Evolutionary conservation across 1,284 basidiomycete genomes (phyloP).

Genomic region (Trametes hirsuta): DNA sequence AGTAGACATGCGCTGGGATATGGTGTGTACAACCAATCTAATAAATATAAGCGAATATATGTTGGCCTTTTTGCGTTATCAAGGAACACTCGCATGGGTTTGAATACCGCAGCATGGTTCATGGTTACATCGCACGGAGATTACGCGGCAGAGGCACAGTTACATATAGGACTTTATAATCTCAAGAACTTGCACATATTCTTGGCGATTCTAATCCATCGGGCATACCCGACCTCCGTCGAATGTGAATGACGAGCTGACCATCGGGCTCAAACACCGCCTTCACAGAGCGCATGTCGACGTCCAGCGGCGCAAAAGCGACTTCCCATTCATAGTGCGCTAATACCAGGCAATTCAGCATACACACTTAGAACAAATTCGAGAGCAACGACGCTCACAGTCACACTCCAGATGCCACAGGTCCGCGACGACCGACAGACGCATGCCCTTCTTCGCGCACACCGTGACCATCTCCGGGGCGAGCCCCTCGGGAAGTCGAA

Average conservation of each 20-base stretch:
- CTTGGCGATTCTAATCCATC: constrained; percentile 3
- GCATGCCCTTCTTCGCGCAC: constrained; percentile 30
- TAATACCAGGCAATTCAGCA: constrained; percentile 5
- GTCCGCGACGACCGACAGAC: constrained; percentile 33
- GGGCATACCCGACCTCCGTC: constrained; percentile 4
- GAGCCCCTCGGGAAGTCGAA: constrained; percentile 28
- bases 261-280: constrained; percentile 29
- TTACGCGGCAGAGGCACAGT: not conserved
- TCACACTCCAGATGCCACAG: constrained; percentile 34
- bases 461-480: constrained; percentile 38
- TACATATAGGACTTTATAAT: too few species aligned
- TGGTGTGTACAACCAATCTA: too few species aligned
- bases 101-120: not conserved
- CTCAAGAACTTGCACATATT: not conserved
- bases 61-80: too few species aligned
- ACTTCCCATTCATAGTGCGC: constrained; percentile 37
- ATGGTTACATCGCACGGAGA: not conserved
- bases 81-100: not conserved
- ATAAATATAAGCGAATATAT: too few species aligned
- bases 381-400: constrained; percentile 25
- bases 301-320: constrained; percentile 32
- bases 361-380: not conserved
- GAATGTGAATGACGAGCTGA: constrained; percentile 29
- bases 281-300: constrained; percentile 31
- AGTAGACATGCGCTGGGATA: too few species aligned